phyloP scores from a whole-genome alignment of 202 grass and related monocot species.

The Eragrostis tef region DNA sequence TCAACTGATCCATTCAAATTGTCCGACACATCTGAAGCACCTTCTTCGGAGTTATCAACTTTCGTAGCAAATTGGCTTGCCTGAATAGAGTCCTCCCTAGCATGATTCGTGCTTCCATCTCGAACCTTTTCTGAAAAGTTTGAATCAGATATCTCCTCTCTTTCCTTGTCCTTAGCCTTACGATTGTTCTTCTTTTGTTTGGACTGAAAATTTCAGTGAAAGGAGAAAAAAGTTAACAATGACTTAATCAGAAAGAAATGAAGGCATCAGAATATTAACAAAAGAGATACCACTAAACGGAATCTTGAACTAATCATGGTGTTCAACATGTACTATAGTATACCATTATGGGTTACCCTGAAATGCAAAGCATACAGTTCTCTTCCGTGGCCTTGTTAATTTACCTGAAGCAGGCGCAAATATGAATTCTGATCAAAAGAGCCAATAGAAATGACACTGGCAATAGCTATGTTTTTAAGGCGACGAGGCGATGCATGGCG shows the following conservation, averaged over 20 bases:
- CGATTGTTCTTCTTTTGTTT: conserved; percentile 92
- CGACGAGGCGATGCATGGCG: no score
- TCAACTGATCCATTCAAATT: conserved; percentile 55
- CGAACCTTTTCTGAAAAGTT: conserved; percentile 49
- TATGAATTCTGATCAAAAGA: conserved; percentile 11
- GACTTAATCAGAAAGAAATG: conserved; percentile 26
- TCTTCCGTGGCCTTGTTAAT: background rate
- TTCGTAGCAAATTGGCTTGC: conserved; percentile 43
- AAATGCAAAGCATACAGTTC: conserved; percentile 15
- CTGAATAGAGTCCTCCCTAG: conserved; percentile 54
- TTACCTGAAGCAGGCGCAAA: conserved; percentile 20
- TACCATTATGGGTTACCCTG: background rate
- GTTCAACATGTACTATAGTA: conserved; percentile 20
- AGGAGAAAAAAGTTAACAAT: conserved; percentile 13
- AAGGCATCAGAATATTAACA: background rate
- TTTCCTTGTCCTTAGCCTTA: conserved; percentile 84
- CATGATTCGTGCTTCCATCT: conserved; percentile 57
- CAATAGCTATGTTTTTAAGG: no score
- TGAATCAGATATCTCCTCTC: conserved; percentile 62
- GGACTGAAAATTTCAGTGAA: conserved; percentile 58
- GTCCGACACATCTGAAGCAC: conserved; percentile 67
- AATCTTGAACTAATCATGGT: conserved; percentile 11
- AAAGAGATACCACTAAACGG: background rate
- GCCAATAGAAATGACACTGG: background rate
- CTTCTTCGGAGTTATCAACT: conserved; percentile 56